Percentiles rank a stretch among this genome's conserved stretches.
These are phyloP conservation scores for Pythium vanterpoolii DNA, from an alignment of 352 stramenopile species.

Conservation along the genomic window DNA sequence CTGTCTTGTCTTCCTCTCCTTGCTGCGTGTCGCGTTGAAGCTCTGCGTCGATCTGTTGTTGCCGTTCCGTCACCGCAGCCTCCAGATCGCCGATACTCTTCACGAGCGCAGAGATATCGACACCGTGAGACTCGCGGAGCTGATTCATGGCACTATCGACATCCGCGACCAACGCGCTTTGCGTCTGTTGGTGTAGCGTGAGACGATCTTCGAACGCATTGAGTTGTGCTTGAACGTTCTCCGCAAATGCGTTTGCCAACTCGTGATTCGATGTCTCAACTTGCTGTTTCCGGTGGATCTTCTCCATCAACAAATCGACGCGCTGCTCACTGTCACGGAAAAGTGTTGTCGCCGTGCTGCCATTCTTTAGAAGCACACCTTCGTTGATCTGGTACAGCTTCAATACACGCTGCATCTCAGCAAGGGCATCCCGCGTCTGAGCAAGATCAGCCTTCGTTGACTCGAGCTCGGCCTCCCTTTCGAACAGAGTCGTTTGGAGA, in stretches of 20 bases:
- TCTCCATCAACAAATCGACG: constrained; percentile 38
- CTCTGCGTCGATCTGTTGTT: constrained; percentile 8
- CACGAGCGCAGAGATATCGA: constrained; percentile 23
- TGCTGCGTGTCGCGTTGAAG: constrained; percentile 4
- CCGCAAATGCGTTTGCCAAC: constrained; percentile 40
- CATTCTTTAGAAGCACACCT: constrained; percentile 46
- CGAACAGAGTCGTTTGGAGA: constrained; percentile 14
- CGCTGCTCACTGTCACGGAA: constrained; percentile 59
- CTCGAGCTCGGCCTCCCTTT: constrained; percentile 22
- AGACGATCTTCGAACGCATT: constrained; percentile 43
- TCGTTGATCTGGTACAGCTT: constrained; percentile 57
- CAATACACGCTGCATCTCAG: constrained; percentile 33
- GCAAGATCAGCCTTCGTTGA: constrained; percentile 38
- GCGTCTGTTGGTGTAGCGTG: constrained; percentile 43
- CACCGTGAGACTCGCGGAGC: constrained; percentile 41
- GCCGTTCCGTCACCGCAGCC: constrained; percentile 9
- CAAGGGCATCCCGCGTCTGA: constrained; percentile 37
- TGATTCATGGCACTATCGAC: constrained; percentile 42
- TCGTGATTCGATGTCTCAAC: constrained; percentile 49
- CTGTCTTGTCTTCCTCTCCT: constrained; percentile 6
- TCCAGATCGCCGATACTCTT: constrained; percentile 32
- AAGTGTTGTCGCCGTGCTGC: constrained; percentile 42
- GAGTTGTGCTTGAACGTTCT: constrained; percentile 41
- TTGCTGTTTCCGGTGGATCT: constrained; percentile 53
- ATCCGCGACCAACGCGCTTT: constrained; percentile 42